Evolutionary conservation across 345 rosid species (phyloP), one percentile per base, ranked within the genome.

Genomic region (Corchorus olitorius): DNA sequence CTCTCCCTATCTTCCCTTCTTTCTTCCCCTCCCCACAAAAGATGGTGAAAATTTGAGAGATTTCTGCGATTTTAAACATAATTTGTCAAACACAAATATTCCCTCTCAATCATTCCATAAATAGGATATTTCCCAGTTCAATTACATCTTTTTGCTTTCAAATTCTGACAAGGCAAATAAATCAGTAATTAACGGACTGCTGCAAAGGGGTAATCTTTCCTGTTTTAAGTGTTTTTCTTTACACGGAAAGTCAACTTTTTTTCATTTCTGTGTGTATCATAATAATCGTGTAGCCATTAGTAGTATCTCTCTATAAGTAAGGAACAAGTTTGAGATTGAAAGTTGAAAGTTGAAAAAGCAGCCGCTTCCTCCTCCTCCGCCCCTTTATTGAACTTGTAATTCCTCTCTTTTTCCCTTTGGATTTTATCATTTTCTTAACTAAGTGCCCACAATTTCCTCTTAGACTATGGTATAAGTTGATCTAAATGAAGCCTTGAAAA

Each of bases 151-250:
- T 35, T 56, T 19, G 61, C 61, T 9, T 56, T 19, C 61, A 37
- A 7, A 7, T 72, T 39, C 19, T n/a, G 58, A 52, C 12, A 19
- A 22, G 73, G 39, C 41, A 13, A 46, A 11, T 37, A 2, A 58
- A 37, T 80, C 65, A 49, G 65, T 71, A 58, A 69, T 79, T 75
- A 46, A 75, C 55, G 15, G 37, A 76, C 69, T 78, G 69, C 81
- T 39, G 54, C 72, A 45, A 27, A 52, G 58, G 50, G 60, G 74
- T 69, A 76, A 65, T 61, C 71, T 77, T 80, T 71, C 79, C 74
- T 4, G 15, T 72, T 74, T 75, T 55, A 69, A 59, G 50, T 69
- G 5, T 11, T 66, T 73, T 69, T 41, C 8, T 27, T 27, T 45
- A 46, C 17, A 52, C 54, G 46, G 66, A 77, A 67, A 67, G 74